phyloP scores from a whole-genome alignment of 192 early-diverging fungal genomes.

The Gaertneriomyces sp. region DNA sequence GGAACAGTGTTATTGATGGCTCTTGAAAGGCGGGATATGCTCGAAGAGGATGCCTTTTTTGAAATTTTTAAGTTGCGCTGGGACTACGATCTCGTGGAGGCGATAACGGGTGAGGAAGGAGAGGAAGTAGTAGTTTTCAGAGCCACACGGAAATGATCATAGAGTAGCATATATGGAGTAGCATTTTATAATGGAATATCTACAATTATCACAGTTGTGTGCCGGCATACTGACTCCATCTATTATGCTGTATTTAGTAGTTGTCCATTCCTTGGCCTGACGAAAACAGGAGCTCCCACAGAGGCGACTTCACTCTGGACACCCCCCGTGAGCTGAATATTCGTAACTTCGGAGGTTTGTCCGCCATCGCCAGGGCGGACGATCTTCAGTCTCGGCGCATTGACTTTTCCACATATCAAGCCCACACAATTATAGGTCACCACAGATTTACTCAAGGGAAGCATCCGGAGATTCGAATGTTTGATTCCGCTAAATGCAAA shows the following conservation, averaged over 20 bases:
- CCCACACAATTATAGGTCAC: constrained; percentile 63
- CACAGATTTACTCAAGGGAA: constrained; percentile 49
- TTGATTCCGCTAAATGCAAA: constrained; percentile 77
- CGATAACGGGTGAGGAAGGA: too few species aligned
- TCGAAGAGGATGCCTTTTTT: too few species aligned
- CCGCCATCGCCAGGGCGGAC: background rate
- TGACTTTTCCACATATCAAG: constrained; percentile 52
- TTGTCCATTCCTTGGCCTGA: constrained; percentile 2
- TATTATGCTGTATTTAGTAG: background rate
- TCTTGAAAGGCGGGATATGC: too few species aligned
- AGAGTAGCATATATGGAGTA: too few species aligned
- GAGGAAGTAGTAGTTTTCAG: too few species aligned
- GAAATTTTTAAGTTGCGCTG: too few species aligned
- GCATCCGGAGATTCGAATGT: constrained; percentile 51
- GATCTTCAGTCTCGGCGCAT: constrained; percentile 47
- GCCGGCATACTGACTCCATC: too few species aligned
- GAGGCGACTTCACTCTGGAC: constrained; percentile 10
- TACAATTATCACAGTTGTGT: too few species aligned
- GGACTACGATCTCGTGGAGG: too few species aligned
- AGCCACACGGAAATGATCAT: too few species aligned
- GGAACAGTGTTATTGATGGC: too few species aligned
- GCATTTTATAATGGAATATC: too few species aligned
- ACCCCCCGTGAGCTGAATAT: constrained; percentile 16
- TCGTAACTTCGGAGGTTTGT: background rate
- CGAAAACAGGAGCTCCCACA: background rate